Base-by-base conservation (phyloP, 2,329 filamentous ascomycete genomes). In the Stemphylium lycopersici region DNA sequence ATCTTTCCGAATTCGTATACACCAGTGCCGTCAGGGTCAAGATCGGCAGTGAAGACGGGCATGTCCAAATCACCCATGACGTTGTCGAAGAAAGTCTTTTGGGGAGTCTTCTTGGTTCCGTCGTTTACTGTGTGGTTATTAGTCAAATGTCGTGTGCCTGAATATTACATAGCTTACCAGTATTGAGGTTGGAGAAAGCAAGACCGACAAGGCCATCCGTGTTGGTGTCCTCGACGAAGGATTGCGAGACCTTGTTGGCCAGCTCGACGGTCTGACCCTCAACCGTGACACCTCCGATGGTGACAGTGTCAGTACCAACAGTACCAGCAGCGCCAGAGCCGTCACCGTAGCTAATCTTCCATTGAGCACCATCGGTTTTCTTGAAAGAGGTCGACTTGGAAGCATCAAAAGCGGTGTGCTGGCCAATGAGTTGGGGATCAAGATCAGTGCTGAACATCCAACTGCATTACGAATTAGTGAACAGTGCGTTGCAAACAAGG, bases 11-110 rank as follows among this genome's bases (percentile, higher is more conserved):
- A 93, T 68, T 91, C 87, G 76, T 91, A 93, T 26, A 83, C 81
- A 40, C 89, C 89, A 2, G 80, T 77, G 13, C 79, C 78, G 54
- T 81, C 79, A 60, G 83, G 81, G 67, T 84, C 84, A 39, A 93
- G 79, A 56, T 88, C 83, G 20, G 87, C 88, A 0, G 89, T 90
- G 76, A 93, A 89, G 36, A 93, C 76, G 0, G 88, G 88, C 72
- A 84, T 76, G 22, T 84, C 81, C 20, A 91, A 83, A 15, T 78
- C 73, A n/a, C 73, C 59, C 72, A 84, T 83, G 61, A 89, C 78
- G 70, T 89, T 91, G 67, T 90, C 87, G 70, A 91, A 90, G 73
- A 90, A 91, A 10, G 88, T 91, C 75, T 86, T 87, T 62, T 89
- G 86, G 58, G 80, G 77, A 13, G 79, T 76, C 0, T 88, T 87